Evolutionary conservation across 768 basidiomycete genomes (phyloP).

Genomic region (Russula emetica): DNA sequence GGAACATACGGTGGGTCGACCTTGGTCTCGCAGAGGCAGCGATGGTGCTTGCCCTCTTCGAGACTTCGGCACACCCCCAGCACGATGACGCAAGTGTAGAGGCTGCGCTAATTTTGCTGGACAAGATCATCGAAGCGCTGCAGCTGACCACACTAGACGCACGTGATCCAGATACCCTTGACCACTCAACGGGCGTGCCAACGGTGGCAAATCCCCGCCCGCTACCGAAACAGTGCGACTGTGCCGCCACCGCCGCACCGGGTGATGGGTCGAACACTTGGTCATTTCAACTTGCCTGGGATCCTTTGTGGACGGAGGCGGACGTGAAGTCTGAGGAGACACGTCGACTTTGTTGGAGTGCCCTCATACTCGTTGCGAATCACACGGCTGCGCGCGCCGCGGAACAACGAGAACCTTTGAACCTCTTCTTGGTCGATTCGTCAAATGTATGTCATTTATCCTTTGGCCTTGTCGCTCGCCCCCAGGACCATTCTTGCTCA

Average conservation of each 20-base stretch:
- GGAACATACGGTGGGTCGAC: constrained; percentile 52
- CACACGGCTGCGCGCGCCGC: constrained; percentile 67
- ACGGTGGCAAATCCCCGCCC: constrained; percentile 36
- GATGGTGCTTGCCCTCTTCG: constrained; percentile 71
- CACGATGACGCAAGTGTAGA: constrained; percentile 53
- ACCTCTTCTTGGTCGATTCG: constrained; percentile 59
- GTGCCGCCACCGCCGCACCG: constrained; percentile 37
- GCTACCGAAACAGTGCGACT: constrained; percentile 42
- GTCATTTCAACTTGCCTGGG: constrained; percentile 58
- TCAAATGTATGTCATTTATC: constrained; percentile 49
- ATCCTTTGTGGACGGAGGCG: constrained; percentile 48
- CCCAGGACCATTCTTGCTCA: not conserved
- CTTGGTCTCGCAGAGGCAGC: constrained; percentile 69
- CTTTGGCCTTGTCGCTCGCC: not conserved
- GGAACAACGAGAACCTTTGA: constrained; percentile 53
- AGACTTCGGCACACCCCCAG: constrained; percentile 67
- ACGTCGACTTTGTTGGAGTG: constrained; percentile 72
- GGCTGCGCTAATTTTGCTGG: constrained; percentile 53
- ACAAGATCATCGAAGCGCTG: constrained; percentile 57
- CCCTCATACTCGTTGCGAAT: constrained; percentile 62
- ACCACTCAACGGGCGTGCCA: constrained; percentile 46
- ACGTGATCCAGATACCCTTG: constrained; percentile 49
- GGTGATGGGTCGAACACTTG: constrained; percentile 41
- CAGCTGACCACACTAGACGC: constrained; percentile 55
- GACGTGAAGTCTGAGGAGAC: constrained; percentile 66